phyloP scores from a whole-genome alignment of 805 yeast genomes.

The Zygosaccharomyces lentus region DNA sequence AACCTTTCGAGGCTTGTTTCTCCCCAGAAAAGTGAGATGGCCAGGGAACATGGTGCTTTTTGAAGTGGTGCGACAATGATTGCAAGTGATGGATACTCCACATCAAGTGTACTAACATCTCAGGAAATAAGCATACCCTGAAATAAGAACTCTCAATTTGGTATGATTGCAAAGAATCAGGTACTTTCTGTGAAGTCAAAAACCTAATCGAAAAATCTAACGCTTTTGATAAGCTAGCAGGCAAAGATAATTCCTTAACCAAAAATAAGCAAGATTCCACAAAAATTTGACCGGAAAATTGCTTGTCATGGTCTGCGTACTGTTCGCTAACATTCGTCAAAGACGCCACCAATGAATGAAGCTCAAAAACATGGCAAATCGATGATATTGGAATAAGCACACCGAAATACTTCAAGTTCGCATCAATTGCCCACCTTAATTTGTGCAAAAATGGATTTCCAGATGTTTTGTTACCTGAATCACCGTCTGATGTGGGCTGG shows the following conservation, averaged over 20 bases:
- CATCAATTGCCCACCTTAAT: conserved; percentile 20
- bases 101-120: conserved; percentile 40
- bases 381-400: conserved; percentile 28
- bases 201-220: conserved; percentile 46
- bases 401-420: conserved; percentile 28
- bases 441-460: background rate
- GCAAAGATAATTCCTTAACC: conserved; percentile 31
- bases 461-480: background rate
- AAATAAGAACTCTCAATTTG: conserved; percentile 57
- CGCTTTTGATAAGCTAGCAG: conserved; percentile 39
- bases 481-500: background rate
- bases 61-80: conserved; percentile 17
- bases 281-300: conserved; percentile 26
- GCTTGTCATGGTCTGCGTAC: conserved; percentile 5
- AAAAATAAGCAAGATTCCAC: conserved; percentile 30
- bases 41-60: conserved; percentile 16
- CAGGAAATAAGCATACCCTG: conserved; percentile 55
- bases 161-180: conserved; percentile 39
- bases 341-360: conserved; percentile 22
- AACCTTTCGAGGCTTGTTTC: conserved; percentile 2
- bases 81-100: conserved; percentile 28
- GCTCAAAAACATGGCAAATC: conserved; percentile 28
- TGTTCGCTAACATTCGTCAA: conserved; percentile 15
- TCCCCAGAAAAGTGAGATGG: background rate
- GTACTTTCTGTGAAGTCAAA: conserved; percentile 38